These are phyloP conservation scores for Aureobasidium sp. DNA, from an alignment of 2,329 filamentous ascomycete genomes.

Conservation along the genomic window DNA sequence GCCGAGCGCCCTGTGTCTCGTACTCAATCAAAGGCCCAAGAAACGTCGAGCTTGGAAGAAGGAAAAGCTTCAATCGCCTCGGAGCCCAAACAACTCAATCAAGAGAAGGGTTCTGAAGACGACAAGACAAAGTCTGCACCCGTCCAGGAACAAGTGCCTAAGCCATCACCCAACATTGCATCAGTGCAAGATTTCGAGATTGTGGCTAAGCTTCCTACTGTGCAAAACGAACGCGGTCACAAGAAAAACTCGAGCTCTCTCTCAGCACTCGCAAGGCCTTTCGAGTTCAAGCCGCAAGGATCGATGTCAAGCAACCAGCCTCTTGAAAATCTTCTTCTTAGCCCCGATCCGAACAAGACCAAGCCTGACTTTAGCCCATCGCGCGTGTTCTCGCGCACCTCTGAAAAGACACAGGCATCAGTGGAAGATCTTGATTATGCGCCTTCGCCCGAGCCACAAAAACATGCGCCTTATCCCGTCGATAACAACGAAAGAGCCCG, in stretches of 20 bases:
- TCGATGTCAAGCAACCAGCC: conserved; percentile 3
- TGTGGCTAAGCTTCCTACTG: not conserved
- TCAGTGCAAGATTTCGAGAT: not conserved
- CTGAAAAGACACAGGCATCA: not conserved
- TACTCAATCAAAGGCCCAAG: not conserved
- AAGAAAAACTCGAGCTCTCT: conserved; percentile 39
- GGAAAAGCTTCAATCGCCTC: not conserved
- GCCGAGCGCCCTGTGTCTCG: conserved; percentile 38
- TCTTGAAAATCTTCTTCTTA: not conserved
- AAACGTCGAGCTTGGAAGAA: not conserved
- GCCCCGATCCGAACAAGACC: conserved; percentile 4
- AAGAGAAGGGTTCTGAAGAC: not conserved
- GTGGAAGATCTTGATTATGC: conserved; percentile 5
- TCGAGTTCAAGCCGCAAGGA: conserved; percentile 33
- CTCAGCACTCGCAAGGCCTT: conserved; percentile 63
- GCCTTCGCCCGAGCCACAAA: conserved; percentile 20
- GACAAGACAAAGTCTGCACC: not conserved
- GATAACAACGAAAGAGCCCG: conserved; percentile 25
- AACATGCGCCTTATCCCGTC: conserved; percentile 26
- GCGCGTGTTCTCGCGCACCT: conserved; percentile 13
- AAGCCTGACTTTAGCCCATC: conserved; percentile 15
- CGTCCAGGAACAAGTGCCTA: not conserved
- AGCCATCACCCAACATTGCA: not conserved
- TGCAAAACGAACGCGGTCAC: conserved; percentile 1
- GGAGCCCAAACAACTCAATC: not conserved